Evolutionary conservation across 2,329 filamentous ascomycete species (phyloP), one percentile per base, ranked within the genome.

Genomic region (Periconia digitata): DNA sequence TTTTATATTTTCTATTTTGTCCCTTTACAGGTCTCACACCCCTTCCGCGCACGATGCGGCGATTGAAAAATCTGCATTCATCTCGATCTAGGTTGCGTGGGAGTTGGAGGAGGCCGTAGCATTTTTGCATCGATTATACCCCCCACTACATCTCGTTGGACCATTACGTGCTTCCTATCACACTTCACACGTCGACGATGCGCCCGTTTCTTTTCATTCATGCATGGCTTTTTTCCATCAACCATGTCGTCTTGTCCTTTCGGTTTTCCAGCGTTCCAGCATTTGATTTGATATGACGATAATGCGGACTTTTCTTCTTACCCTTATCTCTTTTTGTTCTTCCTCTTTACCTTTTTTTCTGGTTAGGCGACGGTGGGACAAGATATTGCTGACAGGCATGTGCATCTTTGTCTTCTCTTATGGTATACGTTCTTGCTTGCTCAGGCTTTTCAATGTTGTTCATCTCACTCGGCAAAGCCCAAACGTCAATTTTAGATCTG

Each of bases 31-130:
- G 58, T 46, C 54, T 70, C 43, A 67, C 67, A 48, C 67, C 68
- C 55, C 55, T 71, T 37, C 57, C 59, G 48, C 62, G 66, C 47
- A 71, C 68, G 23, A 59, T 71, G 54, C 61, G 63, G 50, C 59
- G 64, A 46, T 58, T 71, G 49, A 57, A 58, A 49, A 60, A 64
- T 49, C 62, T 71, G 41, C 68, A 71, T 59, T 71, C 68, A 29
- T 70, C 68, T 22, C 58, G 48, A 50, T 47, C 58, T 35, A 56
- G 39, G 46, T 46, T 62, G 41, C 54, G 59, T 49, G 56, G 55
- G 21, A 22, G 23, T 5, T 40, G 21, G 38, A 15, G 20, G 8
- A 20, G 38, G 53, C 61, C 62, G 39, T 58, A 63, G 37, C 57
- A 62, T 50, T 67, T 32, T 32, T 15, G 6, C 12, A 15, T 32